Evolutionary conservation across 441 rosid species (phyloP).

Genomic region (Croton setiger): DNA sequence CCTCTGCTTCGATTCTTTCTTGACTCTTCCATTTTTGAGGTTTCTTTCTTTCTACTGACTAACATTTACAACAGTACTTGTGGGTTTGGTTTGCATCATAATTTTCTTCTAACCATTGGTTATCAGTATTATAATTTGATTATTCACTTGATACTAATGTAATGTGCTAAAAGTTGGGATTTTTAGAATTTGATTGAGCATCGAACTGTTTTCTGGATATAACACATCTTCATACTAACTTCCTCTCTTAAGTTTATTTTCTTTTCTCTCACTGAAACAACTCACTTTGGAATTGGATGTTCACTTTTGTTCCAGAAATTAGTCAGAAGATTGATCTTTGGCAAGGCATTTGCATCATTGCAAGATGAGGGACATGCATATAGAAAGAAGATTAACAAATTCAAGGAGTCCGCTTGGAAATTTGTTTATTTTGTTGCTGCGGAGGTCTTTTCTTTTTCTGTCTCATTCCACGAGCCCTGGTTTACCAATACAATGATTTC

Average conservation of each 20-base stretch:
- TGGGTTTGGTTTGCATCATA: no score
- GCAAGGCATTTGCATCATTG: constrained; percentile 28
- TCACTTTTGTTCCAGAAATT: constrained; percentile 40
- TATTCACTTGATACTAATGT: no score
- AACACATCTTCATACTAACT: neutral
- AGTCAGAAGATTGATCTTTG: constrained; percentile 49
- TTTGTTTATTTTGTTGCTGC: constrained; percentile 70
- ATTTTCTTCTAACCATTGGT: neutral
- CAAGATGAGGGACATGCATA: constrained; percentile 27
- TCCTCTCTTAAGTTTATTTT: neutral
- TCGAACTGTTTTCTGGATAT: neutral
- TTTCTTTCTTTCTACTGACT: constrained; percentile 17
- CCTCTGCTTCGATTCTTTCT: constrained; percentile 62
- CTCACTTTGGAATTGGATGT: constrained; percentile 5
- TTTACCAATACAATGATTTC: constrained; percentile 64
- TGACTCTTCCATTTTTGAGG: constrained; percentile 79
- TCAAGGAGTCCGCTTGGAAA: constrained; percentile 95
- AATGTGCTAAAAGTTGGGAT: neutral
- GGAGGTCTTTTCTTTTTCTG: constrained; percentile 55
- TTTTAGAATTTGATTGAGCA: neutral
- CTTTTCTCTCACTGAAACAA: neutral
- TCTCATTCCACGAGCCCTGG: constrained; percentile 79
- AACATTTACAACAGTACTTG: no score
- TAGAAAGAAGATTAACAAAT: constrained; percentile 53
- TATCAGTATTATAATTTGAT: neutral